Conservation (phyloP, 345 rosid species). For the Mallotus nudiflorus region DNA sequence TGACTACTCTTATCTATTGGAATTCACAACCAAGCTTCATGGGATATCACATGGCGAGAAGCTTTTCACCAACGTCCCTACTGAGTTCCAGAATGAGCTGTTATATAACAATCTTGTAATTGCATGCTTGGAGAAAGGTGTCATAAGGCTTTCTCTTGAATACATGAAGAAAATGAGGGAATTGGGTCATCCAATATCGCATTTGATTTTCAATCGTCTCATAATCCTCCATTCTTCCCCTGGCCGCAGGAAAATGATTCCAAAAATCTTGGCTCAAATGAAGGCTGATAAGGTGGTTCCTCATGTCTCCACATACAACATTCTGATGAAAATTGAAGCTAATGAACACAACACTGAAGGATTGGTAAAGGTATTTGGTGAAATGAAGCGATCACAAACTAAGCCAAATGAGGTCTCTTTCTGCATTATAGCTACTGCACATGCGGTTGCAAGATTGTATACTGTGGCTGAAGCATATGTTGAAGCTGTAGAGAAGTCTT, state of each 20-base stretch:
- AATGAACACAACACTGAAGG: conserved; percentile 77
- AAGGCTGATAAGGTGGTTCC: conserved; percentile 79
- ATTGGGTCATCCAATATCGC: conserved; percentile 62
- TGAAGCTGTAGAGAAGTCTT: conserved; percentile 69
- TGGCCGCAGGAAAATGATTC: conserved; percentile 59
- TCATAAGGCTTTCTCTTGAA: conserved; percentile 63
- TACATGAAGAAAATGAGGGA: conserved; percentile 98
- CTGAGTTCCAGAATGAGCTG: conserved; percentile 84
- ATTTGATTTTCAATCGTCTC: conserved; percentile 80
- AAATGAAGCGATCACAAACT: conserved; percentile 60
- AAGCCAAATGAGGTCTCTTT: conserved; percentile 82
- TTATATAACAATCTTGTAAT: conserved; percentile 85
- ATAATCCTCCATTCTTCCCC: conserved; percentile 77
- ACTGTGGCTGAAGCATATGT: conserved; percentile 75
- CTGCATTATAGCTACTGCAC: conserved; percentile 83
- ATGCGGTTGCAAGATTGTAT: conserved; percentile 80
- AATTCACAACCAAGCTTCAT: conserved; percentile 72
- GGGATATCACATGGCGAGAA: conserved; percentile 76
- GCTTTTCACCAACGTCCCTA: conserved; percentile 65
- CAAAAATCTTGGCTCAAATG: conserved; percentile 73
- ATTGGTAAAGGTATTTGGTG: conserved; percentile 52
- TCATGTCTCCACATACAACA: conserved; percentile 84
- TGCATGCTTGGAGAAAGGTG: conserved; percentile 77
- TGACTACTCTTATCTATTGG: conserved; percentile 81
- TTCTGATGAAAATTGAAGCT: conserved; percentile 89